Evolutionary conservation across 805 yeast species (phyloP).

Genomic region (Candida taoyuanica): DNA sequence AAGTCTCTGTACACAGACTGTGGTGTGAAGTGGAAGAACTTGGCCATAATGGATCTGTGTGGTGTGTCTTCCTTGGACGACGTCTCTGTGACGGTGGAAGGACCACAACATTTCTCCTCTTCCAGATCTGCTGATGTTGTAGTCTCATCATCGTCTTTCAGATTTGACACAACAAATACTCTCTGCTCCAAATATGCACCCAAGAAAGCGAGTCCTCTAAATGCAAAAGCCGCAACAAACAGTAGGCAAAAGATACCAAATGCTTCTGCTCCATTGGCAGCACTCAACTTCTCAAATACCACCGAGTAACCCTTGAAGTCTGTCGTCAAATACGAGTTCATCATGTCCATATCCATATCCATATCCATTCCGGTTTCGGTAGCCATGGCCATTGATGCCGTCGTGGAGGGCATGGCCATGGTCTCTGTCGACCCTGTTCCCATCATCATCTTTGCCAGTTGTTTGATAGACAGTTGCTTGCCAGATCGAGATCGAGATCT

Average conservation of each 20-base stretch:
- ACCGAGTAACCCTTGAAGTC: conserved; percentile 55
- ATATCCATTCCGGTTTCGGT: conserved; percentile 10
- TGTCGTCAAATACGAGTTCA: conserved; percentile 57
- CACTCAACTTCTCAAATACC: conserved; percentile 49
- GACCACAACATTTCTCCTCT: conserved; percentile 13
- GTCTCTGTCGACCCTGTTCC: conserved; percentile 22
- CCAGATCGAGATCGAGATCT: not conserved
- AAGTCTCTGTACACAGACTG: conserved; percentile 44
- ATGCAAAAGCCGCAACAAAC: conserved; percentile 52
- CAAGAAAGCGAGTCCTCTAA: conserved; percentile 55
- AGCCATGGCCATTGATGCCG: conserved; percentile 12
- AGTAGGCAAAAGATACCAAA: conserved; percentile 69
- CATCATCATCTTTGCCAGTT: conserved; percentile 26
- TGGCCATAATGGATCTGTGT: conserved; percentile 26
- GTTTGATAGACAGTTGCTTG: not conserved
- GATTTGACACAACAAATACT: conserved; percentile 34
- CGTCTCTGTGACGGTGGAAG: not conserved
- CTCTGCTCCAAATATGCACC: conserved; percentile 63
- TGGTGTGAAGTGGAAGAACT: conserved; percentile 32
- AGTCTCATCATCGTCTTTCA: conserved; percentile 10
- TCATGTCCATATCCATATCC: conserved; percentile 26
- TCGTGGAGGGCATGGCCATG: conserved; percentile 13
- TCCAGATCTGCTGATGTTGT: conserved; percentile 4
- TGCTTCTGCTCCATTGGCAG: conserved; percentile 53
- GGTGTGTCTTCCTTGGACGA: not conserved